Conservation (phyloP, 371 early-diverging fungal genomes). For the Zancudomyces culisetae region DNA sequence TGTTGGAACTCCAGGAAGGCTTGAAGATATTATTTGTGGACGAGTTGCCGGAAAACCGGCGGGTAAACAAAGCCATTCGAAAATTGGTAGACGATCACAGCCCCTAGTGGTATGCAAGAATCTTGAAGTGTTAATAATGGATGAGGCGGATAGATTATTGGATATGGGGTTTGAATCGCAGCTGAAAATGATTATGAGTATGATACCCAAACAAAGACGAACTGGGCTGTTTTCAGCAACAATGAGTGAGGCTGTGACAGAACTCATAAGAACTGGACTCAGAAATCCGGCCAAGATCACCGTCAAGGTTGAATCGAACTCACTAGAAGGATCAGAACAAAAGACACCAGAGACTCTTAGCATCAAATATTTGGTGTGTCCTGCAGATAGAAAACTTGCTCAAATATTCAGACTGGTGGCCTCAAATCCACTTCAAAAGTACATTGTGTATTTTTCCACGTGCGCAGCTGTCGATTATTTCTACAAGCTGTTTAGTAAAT, state of each 20-base stretch:
- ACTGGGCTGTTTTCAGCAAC: conserved; percentile 98
- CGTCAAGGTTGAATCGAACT: conserved; percentile 46
- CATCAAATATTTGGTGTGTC: conserved; percentile 53
- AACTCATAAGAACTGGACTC: conserved; percentile 72
- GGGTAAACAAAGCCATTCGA: conserved; percentile 4
- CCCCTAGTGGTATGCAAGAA: conserved; percentile 42
- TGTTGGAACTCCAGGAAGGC: conserved; percentile 92
- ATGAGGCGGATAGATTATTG: conserved; percentile 84
- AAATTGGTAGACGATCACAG: conserved; percentile 8
- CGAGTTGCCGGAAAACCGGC: conserved; percentile 5
- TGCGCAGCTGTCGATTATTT: conserved; percentile 91
- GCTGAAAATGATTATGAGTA: conserved; percentile 53
- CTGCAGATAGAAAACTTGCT: conserved; percentile 57
- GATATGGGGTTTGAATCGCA: conserved; percentile 85
- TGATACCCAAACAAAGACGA: conserved; percentile 81
- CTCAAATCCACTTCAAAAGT: conserved; percentile 43
- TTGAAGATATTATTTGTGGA: conserved; percentile 67
- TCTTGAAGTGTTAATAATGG: conserved; percentile 75
- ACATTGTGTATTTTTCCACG: conserved; percentile 83
- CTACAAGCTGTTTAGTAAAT: conserved; percentile 35
- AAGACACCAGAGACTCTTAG: conserved; percentile 50
- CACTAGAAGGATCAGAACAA: conserved; percentile 27
- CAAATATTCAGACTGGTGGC: conserved; percentile 45
- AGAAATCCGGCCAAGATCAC: conserved; percentile 78
- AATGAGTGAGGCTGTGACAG: conserved; percentile 74